Evolutionary conservation across 2,329 filamentous ascomycete genomes (phyloP).

Genomic region (Fusarium sp.): DNA sequence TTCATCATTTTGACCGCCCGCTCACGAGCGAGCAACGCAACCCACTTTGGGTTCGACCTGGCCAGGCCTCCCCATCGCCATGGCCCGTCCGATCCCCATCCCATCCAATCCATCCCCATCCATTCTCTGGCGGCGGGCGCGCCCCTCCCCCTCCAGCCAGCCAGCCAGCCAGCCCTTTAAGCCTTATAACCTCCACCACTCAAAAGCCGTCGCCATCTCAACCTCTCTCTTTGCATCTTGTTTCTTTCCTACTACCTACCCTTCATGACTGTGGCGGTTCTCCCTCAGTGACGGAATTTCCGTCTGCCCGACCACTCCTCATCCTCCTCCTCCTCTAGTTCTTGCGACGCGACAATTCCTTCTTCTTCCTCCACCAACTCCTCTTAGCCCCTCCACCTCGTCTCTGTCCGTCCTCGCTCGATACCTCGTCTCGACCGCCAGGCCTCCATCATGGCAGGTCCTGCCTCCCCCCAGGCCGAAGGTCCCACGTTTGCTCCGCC

Average conservation of each 20-base stretch:
- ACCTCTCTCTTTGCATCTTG: slow-evolving; percentile 32
- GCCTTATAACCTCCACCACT: slow-evolving; percentile 43
- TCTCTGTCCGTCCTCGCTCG: slow-evolving; percentile 15
- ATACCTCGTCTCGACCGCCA: slow-evolving; percentile 33
- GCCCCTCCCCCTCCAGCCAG: slow-evolving; percentile 35
- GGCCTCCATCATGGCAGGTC: slow-evolving; percentile 66
- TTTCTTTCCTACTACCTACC: slow-evolving; percentile 26
- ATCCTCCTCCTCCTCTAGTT: background rate
- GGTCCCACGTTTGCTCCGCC: slow-evolving; percentile 74
- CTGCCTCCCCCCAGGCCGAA: slow-evolving; percentile 71
- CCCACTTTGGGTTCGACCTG: slow-evolving; percentile 31
- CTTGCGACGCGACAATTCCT: slow-evolving; percentile 26
- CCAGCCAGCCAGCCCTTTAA: slow-evolving; percentile 21
- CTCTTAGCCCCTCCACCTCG: slow-evolving; percentile 24
- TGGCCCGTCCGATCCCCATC: slow-evolving; percentile 9
- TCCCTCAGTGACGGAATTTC: slow-evolving; percentile 48
- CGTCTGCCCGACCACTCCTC: slow-evolving; percentile 37
- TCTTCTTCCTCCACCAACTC: slow-evolving; percentile 5
- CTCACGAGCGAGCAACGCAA: slow-evolving; percentile 15
- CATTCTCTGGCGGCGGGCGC: slow-evolving; percentile 30
- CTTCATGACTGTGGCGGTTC: slow-evolving; percentile 47
- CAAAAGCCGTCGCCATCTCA: slow-evolving; percentile 42
- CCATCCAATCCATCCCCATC: slow-evolving; percentile 21
- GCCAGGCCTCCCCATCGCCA: background rate
- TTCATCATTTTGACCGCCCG: slow-evolving; percentile 25